A percentile compares a stretch with the other conserved stretches of the same genome.
phyloP scores from a whole-genome alignment of 2,329 filamentous ascomycete species.

The Pyrenophora graminea region DNA sequence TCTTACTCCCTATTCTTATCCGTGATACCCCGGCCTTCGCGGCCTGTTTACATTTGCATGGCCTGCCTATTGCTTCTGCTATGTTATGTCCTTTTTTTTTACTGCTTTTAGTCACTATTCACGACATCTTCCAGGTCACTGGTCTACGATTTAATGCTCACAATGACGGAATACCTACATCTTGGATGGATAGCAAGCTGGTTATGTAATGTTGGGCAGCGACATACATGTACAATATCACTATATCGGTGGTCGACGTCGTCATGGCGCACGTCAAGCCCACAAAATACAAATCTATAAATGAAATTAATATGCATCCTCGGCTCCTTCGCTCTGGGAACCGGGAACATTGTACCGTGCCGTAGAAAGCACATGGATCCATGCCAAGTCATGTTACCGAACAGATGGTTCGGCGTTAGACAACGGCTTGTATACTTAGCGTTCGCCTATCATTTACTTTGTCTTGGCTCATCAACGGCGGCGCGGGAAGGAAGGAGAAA shows the following conservation, averaged over 20 bases:
- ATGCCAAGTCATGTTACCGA: conserved; percentile 10
- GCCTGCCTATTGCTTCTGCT: conserved; percentile 20
- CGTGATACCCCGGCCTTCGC: conserved; percentile 41
- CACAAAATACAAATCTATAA: conserved; percentile 12
- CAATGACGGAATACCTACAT: conserved; percentile 1
- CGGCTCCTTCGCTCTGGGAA: conserved; percentile 6
- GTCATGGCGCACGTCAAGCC: conserved; percentile 17
- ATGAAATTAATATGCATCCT: conserved; percentile 18
- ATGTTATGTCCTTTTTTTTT: conserved; percentile 9
- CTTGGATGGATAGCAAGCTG: background rate
- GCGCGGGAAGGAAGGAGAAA: conserved; percentile 11
- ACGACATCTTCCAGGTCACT: conserved; percentile 27
- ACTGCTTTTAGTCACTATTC: conserved; percentile 8
- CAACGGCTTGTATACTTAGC: background rate
- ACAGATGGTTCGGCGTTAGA: background rate
- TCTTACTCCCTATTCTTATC: conserved; percentile 20
- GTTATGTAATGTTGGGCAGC: conserved; percentile 2
- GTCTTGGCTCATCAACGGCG: conserved; percentile 17
- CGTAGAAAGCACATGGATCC: background rate
- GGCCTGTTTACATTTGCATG: conserved; percentile 29
- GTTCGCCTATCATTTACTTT: conserved; percentile 13
- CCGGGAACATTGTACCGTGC: background rate
- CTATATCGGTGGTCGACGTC: conserved; percentile 1
- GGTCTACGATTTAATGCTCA: conserved; percentile 21
- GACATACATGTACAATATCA: conserved; percentile 7